phyloP scores from a whole-genome alignment of 805 yeast species.

The Yamadazyma akitaensis region DNA sequence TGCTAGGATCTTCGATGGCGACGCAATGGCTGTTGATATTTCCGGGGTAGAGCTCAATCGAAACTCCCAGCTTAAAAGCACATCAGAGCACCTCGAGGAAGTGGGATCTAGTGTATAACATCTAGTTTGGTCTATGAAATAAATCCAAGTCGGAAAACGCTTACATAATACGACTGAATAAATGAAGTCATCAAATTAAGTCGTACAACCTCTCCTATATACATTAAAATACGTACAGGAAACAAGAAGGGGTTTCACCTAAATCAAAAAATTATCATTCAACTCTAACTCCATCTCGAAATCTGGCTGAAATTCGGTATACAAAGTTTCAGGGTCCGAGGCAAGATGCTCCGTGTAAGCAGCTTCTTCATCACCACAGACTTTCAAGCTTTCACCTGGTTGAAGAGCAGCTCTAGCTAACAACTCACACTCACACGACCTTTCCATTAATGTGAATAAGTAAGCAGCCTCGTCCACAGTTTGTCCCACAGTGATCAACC shows the following conservation, averaged over 20 bases:
- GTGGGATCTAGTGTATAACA: background rate
- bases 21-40: background rate
- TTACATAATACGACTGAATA: background rate
- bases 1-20: slow-evolving; percentile 24
- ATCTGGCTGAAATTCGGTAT: slow-evolving; percentile 73
- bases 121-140: background rate
- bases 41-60: background rate
- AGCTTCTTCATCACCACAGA: slow-evolving; percentile 61
- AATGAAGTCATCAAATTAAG: background rate
- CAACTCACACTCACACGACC: slow-evolving; percentile 29
- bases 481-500: slow-evolving; percentile 32
- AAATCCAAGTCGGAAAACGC: too few relatives aligned
- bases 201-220: too few relatives aligned
- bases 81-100: slow-evolving; percentile 3
- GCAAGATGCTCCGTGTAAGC: slow-evolving; percentile 59
- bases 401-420: slow-evolving; percentile 19
- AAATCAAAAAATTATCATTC: slow-evolving; percentile 7
- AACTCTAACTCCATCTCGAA: slow-evolving; percentile 37
- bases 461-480: slow-evolving; percentile 39
- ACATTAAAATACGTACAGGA: background rate
- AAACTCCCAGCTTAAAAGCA: background rate
- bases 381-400: slow-evolving; percentile 33
- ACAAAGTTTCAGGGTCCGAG: slow-evolving; percentile 61
- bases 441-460: slow-evolving; percentile 30
- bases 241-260: background rate